Conservation (phyloP, 2,329 filamentous ascomycete genomes). For the Tolypocladium tropicale region DNA sequence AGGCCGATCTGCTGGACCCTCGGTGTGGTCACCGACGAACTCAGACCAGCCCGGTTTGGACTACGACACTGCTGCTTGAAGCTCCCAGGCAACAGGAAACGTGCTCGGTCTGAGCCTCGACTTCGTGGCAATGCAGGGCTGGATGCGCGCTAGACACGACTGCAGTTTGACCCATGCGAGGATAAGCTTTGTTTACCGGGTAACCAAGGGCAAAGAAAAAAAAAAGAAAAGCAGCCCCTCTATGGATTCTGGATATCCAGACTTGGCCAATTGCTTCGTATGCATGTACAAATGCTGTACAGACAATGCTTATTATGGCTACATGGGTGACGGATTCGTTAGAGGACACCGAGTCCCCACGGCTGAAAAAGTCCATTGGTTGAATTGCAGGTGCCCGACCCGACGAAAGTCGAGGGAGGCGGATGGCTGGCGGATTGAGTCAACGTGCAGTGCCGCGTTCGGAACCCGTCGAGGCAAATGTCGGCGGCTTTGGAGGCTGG, state of each 20-base stretch:
- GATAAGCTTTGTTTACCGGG: slow-evolving; percentile 4
- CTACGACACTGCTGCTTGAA: background rate
- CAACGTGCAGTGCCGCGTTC: slow-evolving; percentile 9
- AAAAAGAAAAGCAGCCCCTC: background rate
- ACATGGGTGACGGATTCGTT: background rate
- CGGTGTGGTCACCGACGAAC: background rate
- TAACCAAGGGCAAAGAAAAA: background rate
- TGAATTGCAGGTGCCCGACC: slow-evolving; percentile 16
- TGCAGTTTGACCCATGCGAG: background rate
- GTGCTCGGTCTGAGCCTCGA: background rate
- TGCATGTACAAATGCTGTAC: background rate
- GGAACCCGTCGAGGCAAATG: background rate
- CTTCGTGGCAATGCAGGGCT: background rate
- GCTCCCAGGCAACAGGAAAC: background rate
- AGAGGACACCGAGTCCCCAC: background rate
- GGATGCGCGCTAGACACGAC: background rate
- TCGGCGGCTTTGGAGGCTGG: background rate
- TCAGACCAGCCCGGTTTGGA: background rate
- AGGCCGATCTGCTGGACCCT: background rate
- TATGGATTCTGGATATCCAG: background rate
- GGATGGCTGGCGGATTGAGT: slow-evolving; percentile 7
- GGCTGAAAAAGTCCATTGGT: slow-evolving; percentile 5
- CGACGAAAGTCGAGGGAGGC: slow-evolving; percentile 9
- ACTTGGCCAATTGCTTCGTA: background rate
- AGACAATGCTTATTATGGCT: background rate